Percentiles rank a stretch among this genome's conserved stretches.
Evolutionary conservation across 2,329 filamentous ascomycete genomes (phyloP).

Genomic region (Hypoxylon sp.): DNA sequence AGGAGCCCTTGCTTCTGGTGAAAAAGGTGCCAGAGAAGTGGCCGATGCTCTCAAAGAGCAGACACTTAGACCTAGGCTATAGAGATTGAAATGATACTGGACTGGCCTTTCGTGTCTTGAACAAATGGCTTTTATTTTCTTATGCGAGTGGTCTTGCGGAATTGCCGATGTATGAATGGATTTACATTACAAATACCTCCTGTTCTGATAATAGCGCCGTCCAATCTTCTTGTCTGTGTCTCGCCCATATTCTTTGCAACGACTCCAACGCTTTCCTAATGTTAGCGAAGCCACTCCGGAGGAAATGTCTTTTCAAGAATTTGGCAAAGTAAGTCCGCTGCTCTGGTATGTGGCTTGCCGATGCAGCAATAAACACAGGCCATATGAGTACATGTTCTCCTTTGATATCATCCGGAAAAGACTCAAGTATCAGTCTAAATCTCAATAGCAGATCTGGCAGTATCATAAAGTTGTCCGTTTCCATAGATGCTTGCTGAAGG

Average conservation of each 20-base stretch:
- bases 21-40: conserved; percentile 62
- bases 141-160: no score
- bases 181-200: conserved; percentile 10
- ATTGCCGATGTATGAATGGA: no score
- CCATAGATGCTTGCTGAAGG: not conserved
- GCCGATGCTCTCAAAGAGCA: conserved; percentile 9
- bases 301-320: not conserved
- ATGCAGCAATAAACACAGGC: conserved; percentile 10
- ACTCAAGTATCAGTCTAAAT: conserved; percentile 10
- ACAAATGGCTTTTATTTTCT: no score
- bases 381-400: conserved; percentile 5
- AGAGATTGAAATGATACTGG: not conserved
- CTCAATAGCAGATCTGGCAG: not conserved
- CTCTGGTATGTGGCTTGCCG: conserved; percentile 2
- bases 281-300: not conserved
- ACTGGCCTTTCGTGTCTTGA: no score
- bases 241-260: not conserved
- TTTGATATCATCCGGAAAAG: not conserved
- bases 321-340: not conserved
- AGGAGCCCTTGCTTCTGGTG: conserved; percentile 63
- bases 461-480: not conserved
- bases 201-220: conserved; percentile 6
- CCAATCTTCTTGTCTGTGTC: conserved; percentile 6
- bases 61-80: conserved; percentile 1
- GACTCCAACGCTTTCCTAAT: not conserved